These are phyloP conservation scores for Suillus alpinus DNA, from an alignment of 768 basidiomycete species.

Conservation along the genomic window DNA sequence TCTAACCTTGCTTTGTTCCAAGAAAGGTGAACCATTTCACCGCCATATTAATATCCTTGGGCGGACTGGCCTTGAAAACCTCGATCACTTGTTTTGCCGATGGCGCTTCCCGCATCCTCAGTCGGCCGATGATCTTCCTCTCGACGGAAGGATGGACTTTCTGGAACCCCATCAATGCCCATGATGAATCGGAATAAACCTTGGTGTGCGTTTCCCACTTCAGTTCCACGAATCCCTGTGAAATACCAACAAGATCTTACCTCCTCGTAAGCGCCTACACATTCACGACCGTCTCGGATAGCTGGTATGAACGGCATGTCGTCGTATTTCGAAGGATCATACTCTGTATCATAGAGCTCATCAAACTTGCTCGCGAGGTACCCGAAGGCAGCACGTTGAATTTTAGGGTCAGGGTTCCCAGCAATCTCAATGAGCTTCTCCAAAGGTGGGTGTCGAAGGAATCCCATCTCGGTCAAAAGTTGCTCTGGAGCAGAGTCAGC, in stretches of 20 bases:
- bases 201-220: constrained; percentile 22
- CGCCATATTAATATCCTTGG: constrained; percentile 48
- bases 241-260: constrained; percentile 34
- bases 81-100: constrained; percentile 52
- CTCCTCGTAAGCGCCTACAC: constrained; percentile 62
- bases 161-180: constrained; percentile 68
- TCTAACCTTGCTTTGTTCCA: constrained; percentile 51
- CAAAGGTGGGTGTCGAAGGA: constrained; percentile 63
- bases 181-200: constrained; percentile 66
- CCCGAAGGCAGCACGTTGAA: constrained; percentile 58
- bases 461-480: constrained; percentile 42
- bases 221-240: background rate
- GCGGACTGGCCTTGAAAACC: constrained; percentile 51
- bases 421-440: constrained; percentile 50
- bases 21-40: constrained; percentile 61
- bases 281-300: constrained; percentile 39
- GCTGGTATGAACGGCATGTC: constrained; percentile 77
- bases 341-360: constrained; percentile 48
- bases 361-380: constrained; percentile 74
- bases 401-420: constrained; percentile 47
- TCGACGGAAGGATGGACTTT: constrained; percentile 51
- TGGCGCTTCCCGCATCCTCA: constrained; percentile 67
- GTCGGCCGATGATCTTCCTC: constrained; percentile 47
- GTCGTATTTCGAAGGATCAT: constrained; percentile 48
- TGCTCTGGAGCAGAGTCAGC: constrained; percentile 40